Evolutionary conservation across 257 asterid species (phyloP).

Genomic region (Capsicum baccatum): DNA sequence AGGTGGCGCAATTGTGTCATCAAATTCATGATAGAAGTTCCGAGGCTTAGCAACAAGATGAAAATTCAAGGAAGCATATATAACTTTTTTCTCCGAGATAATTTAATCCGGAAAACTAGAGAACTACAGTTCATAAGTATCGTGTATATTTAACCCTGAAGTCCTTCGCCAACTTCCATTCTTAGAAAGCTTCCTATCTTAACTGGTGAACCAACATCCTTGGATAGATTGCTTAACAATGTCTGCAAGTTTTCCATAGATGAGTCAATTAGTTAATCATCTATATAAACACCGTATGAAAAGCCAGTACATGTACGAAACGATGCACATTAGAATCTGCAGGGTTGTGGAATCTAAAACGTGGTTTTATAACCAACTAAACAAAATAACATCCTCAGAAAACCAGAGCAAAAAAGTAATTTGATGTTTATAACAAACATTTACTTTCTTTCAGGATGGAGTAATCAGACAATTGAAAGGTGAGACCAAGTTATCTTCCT

Average conservation of each 20-base stretch:
- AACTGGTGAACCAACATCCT: constrained; percentile 84
- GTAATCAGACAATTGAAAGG: not conserved
- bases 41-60: not conserved
- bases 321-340: constrained; percentile 14
- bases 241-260: constrained; percentile 54
- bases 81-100: not conserved
- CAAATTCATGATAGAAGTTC: constrained; percentile 10
- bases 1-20: not conserved
- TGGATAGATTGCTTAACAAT: constrained; percentile 67
- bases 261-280: constrained; percentile 27
- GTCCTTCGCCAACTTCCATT: constrained; percentile 92
- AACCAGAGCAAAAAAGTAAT: constrained; percentile 15
- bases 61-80: not conserved
- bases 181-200: constrained; percentile 76
- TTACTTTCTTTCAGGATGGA: constrained; percentile 2
- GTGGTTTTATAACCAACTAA: not conserved
- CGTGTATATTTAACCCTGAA: constrained; percentile 57
- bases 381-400: not conserved
- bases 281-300: constrained; percentile 7
- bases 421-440: constrained; percentile 14
- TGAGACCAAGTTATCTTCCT: constrained; percentile 15
- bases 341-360: not conserved
- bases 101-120: constrained; percentile 19
- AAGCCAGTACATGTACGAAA: constrained; percentile 23
- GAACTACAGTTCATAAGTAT: constrained; percentile 2